Conservation (phyloP, 106 monocot genomes). For the Chionographis japonica region DNA sequence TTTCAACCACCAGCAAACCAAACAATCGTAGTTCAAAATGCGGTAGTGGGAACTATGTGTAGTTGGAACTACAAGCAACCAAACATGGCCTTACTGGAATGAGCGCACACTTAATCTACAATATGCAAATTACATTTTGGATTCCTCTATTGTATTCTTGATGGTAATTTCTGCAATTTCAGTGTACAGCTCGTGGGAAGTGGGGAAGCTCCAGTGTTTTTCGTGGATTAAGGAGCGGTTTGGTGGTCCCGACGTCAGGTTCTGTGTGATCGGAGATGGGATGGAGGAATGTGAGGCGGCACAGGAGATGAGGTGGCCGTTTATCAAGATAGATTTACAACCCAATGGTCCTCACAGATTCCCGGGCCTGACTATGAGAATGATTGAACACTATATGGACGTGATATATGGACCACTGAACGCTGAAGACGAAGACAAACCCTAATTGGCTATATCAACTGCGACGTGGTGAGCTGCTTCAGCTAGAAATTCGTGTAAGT, state of each 20-base stretch:
- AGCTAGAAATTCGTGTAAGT: too few relatives aligned
- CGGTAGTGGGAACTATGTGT: too few relatives aligned
- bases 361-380: constrained; percentile 57
- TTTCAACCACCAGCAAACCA: too few relatives aligned
- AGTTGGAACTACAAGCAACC: too few relatives aligned
- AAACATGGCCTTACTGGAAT: too few relatives aligned
- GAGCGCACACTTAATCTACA: too few relatives aligned
- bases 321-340: constrained; percentile 61
- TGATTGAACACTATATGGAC: constrained; percentile 57
- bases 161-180: constrained; percentile 7
- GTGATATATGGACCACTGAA: constrained; percentile 46
- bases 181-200: constrained; percentile 97
- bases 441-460: not conserved
- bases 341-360: constrained; percentile 56
- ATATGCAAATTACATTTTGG: too few relatives aligned
- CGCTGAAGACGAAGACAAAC: constrained; percentile 7
- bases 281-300: constrained; percentile 84
- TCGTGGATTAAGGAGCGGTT: constrained; percentile 71
- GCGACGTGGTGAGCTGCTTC: too few relatives aligned
- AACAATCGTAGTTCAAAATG: too few relatives aligned
- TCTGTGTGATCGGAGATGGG: constrained; percentile 94
- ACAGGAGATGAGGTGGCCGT: constrained; percentile 73
- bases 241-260: constrained; percentile 41
- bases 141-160: not conserved
- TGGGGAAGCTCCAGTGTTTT: constrained; percentile 83